Percentiles rank a stretch among this genome's conserved stretches.
phyloP scores from a whole-genome alignment of 2,329 filamentous ascomycete species.

The Dothideomycetidae sp. region DNA sequence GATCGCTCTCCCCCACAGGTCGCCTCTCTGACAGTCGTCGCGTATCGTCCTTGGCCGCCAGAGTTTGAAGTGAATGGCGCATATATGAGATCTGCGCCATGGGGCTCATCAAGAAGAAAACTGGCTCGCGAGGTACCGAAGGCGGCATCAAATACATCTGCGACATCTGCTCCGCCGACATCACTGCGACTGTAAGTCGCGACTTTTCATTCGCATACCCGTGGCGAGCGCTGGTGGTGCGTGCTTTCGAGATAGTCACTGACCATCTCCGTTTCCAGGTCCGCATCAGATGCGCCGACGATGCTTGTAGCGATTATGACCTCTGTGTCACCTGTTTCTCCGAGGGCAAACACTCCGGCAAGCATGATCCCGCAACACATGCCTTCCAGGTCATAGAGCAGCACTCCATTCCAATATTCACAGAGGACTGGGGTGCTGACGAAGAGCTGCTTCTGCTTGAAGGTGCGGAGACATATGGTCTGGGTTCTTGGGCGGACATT shows the following conservation, averaged over 20 bases:
- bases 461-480: slow-evolving; percentile 86
- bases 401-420: slow-evolving; percentile 94
- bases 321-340: slow-evolving; percentile 93
- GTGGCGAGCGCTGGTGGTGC: slow-evolving; percentile 1
- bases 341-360: slow-evolving; percentile 62
- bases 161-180: slow-evolving; percentile 91
- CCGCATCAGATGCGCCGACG: slow-evolving; percentile 79
- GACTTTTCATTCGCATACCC: background rate
- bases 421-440: slow-evolving; percentile 89
- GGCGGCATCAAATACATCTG: slow-evolving; percentile 72
- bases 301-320: slow-evolving; percentile 82
- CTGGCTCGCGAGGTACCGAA: slow-evolving; percentile 57
- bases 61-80: slow-evolving; percentile 1
- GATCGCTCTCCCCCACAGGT: too few relatives aligned
- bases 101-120: slow-evolving; percentile 96
- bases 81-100: slow-evolving; percentile 35
- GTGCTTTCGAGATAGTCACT: slow-evolving; percentile 8
- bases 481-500: slow-evolving; percentile 96
- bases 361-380: slow-evolving; percentile 77
- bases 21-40: too few relatives aligned
- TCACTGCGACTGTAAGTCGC: slow-evolving; percentile 79
- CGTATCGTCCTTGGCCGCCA: too few relatives aligned
- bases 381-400: slow-evolving; percentile 91
- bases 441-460: slow-evolving; percentile 89
- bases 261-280: slow-evolving; percentile 44